Evolutionary conservation across 371 early-diverging fungal species (phyloP).

Genomic region (Mortierella sp.): DNA sequence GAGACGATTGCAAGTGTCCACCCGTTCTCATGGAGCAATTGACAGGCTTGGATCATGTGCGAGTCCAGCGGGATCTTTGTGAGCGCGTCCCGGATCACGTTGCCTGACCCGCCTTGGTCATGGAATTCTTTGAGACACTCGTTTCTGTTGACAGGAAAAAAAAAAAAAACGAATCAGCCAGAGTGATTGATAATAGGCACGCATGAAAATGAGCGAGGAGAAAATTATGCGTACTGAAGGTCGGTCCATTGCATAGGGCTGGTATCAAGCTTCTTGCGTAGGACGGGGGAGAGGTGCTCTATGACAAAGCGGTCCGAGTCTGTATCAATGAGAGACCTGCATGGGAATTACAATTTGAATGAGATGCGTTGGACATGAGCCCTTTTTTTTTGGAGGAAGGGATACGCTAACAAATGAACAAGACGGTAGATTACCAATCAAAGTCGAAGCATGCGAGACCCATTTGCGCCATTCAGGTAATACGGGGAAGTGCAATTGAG

Average conservation of each 20-base stretch:
- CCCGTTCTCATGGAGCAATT: conserved; percentile 23
- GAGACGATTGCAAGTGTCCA: conserved; percentile 48
- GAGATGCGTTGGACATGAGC: not conserved
- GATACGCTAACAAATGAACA: not conserved
- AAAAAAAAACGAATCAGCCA: not conserved
- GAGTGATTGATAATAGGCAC: too few relatives aligned
- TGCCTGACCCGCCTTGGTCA: conserved; percentile 29
- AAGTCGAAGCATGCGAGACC: conserved; percentile 54
- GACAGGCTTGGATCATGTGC: conserved; percentile 41
- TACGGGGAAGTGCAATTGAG: too few relatives aligned
- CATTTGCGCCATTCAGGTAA: not conserved
- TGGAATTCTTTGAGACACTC: conserved; percentile 44
- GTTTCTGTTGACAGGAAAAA: conserved; percentile 24
- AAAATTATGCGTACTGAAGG: conserved; percentile 30
- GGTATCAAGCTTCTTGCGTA: conserved; percentile 36
- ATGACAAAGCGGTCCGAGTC: conserved; percentile 55
- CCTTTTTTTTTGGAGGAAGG: not conserved
- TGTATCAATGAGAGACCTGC: conserved; percentile 48
- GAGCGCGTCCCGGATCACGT: conserved; percentile 25
- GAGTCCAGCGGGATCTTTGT: conserved; percentile 42
- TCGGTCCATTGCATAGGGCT: conserved; percentile 52
- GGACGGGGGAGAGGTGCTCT: conserved; percentile 32
- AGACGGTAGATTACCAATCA: conserved; percentile 34
- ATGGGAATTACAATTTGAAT: not conserved
- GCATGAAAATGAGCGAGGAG: not conserved